A percentile compares a stretch with the other conserved stretches of the same genome.
Evolutionary conservation across 768 basidiomycete genomes (phyloP).

Genomic region (Tulasnella sp.): DNA sequence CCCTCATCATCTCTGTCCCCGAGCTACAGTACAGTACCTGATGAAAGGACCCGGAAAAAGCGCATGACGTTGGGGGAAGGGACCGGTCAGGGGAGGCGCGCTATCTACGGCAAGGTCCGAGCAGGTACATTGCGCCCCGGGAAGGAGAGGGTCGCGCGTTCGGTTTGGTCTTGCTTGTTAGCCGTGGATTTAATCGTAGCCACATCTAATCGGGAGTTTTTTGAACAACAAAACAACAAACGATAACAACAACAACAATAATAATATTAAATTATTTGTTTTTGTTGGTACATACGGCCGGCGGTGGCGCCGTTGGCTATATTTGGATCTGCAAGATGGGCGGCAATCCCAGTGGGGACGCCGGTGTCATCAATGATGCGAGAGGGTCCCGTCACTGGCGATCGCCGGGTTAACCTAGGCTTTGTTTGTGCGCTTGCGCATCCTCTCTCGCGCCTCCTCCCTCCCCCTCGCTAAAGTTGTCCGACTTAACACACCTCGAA

Average conservation of each 20-base stretch:
- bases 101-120: not conserved
- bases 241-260: not conserved
- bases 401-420: too few relatives aligned
- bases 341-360: too few relatives aligned
- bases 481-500: not conserved
- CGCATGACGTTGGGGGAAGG: not conserved
- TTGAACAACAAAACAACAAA: not conserved
- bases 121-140: not conserved
- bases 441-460: not conserved
- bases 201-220: not conserved
- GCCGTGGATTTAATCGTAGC: not conserved
- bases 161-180: not conserved
- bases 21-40: too few relatives aligned
- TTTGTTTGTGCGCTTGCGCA: not conserved
- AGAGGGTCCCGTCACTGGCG: too few relatives aligned
- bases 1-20: too few relatives aligned
- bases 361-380: not conserved
- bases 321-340: not conserved
- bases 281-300: too few relatives aligned
- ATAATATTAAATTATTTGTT: too few relatives aligned
- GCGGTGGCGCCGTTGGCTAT: too few relatives aligned
- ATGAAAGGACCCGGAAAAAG: too few relatives aligned
- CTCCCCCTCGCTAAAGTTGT: not conserved
- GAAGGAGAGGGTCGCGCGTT: not conserved
- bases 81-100: not conserved